A percentile compares a stretch with the other conserved stretches of the same genome.
Evolutionary conservation across 169 alveolate genomes (phyloP).

Genomic region (Eimeria maxima): DNA sequence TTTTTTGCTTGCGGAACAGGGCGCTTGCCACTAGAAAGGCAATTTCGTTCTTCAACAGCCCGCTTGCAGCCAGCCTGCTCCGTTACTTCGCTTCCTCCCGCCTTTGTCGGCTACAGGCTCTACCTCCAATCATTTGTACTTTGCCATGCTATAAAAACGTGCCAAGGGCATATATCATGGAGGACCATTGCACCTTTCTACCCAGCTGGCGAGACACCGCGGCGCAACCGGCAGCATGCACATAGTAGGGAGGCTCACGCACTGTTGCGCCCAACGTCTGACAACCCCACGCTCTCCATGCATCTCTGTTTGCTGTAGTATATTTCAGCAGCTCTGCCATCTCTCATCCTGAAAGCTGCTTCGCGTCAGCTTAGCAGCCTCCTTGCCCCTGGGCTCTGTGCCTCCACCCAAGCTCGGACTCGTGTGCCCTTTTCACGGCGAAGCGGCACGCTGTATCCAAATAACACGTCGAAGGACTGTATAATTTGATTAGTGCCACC

Average conservation of each 20-base stretch:
- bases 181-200: conserved; percentile 71
- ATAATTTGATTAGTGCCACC: neutral
- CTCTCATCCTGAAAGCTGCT: conserved; percentile 46
- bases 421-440: neutral
- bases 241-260: conserved; percentile 66
- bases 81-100: conserved; percentile 67
- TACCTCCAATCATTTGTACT: conserved; percentile 39
- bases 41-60: conserved; percentile 67
- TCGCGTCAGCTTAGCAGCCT: conserved; percentile 28
- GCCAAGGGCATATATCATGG: conserved; percentile 63
- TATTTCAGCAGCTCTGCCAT: conserved; percentile 35
- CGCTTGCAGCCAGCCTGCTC: conserved; percentile 74
- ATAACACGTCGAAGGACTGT: neutral
- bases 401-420: conserved; percentile 23
- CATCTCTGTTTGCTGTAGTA: conserved; percentile 52
- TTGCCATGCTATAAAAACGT: conserved; percentile 32
- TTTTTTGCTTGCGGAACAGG: conserved; percentile 60
- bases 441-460: neutral
- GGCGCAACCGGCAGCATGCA: conserved; percentile 79
- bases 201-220: conserved; percentile 72
- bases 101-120: conserved; percentile 61
- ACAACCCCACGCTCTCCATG: conserved; percentile 57
- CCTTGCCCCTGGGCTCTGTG: conserved; percentile 40
- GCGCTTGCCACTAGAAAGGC: conserved; percentile 48
- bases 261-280: conserved; percentile 66